Base-by-base conservation (phyloP, 2,329 filamentous ascomycete genomes). In the Trichophyton verrucosum region DNA sequence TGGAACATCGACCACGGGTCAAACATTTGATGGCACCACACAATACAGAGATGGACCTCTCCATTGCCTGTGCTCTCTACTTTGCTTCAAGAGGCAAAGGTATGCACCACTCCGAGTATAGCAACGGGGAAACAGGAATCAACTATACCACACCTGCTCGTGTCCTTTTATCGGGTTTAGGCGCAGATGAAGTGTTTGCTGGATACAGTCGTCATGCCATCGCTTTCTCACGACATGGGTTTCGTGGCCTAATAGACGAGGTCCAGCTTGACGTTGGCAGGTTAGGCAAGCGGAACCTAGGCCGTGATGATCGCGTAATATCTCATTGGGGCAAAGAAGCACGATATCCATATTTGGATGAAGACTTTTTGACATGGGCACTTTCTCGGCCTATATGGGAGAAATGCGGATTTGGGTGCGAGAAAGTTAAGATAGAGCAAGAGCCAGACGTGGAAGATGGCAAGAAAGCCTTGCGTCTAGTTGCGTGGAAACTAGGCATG, bases 31-130 rank as follows among this genome's bases (percentile, higher is more conserved):
- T 99, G 72, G 81, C 87, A 66, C 94, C 94, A 0, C 94, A 99
- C 73, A 92, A 96, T 66, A 99, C 94, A 0, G 94, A 99, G 74
- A 99, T 99, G 94, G 94, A 99, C 68, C 79, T 99, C 0, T 99
- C 94, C 2, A 99, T 99, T 67, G 88, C 89, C 0, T 87, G 83
- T 67, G 94, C 94, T 0, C 79, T 99, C n/a, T 97, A 96, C 73
- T 99, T 99, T 76, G 91, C 94, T 4, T 86, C 92, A 0, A 82
- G 90, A 44, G 92, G 91, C 0, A 72, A 76, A 58, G 89, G 86
- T 0, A 65, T 72, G 17, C 76, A 79, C 44, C 22, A 63, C 36
- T 53, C 64, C 55, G 75, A 75, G 60, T 69, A 65, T 11, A 61
- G 66, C 38, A 62, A 68, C 9, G 61, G 65, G 2, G 15, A 63